Percentiles rank a stretch among this genome's conserved stretches.
Evolutionary conservation across 495 filamentous ascomycete species (phyloP).

Genomic region (Pseudomonodictys pantanalensis): DNA sequence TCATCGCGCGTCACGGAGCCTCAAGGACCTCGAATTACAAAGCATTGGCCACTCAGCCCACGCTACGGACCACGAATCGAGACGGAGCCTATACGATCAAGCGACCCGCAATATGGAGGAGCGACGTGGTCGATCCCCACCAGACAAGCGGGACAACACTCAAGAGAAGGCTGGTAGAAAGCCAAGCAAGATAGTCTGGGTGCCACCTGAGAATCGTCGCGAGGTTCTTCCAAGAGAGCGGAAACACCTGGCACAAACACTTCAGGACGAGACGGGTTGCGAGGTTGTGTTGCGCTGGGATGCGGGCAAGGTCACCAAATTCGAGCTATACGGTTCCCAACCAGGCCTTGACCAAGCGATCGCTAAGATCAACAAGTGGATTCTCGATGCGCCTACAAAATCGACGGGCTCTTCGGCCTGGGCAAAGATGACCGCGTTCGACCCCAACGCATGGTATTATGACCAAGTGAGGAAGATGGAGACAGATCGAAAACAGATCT

Average conservation of each 20-base stretch:
- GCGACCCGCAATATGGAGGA: background rate
- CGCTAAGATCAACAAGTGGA: constrained; percentile 18
- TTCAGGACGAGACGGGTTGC: background rate
- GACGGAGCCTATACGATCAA: no score
- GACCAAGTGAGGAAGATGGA: constrained; percentile 1
- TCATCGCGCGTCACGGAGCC: no score
- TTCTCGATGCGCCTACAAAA: constrained; percentile 3
- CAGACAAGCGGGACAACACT: background rate
- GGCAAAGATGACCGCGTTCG: constrained; percentile 19
- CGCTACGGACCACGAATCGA: background rate
- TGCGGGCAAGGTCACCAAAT: background rate
- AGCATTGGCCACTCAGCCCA: background rate
- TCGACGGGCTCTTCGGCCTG: constrained; percentile 10
- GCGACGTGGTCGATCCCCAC: background rate
- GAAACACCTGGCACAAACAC: background rate
- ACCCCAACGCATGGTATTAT: constrained; percentile 13
- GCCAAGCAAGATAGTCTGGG: background rate
- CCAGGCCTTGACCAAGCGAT: background rate
- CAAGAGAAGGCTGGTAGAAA: background rate
- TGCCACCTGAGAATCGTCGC: background rate
- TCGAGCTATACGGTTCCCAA: constrained; percentile 12
- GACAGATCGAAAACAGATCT: constrained; percentile 10
- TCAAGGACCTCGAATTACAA: no score
- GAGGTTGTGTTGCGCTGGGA: background rate
- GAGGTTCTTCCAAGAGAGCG: background rate